phyloP scores from a whole-genome alignment of 1,284 basidiomycete species.

The Ganoderma boninense region DNA sequence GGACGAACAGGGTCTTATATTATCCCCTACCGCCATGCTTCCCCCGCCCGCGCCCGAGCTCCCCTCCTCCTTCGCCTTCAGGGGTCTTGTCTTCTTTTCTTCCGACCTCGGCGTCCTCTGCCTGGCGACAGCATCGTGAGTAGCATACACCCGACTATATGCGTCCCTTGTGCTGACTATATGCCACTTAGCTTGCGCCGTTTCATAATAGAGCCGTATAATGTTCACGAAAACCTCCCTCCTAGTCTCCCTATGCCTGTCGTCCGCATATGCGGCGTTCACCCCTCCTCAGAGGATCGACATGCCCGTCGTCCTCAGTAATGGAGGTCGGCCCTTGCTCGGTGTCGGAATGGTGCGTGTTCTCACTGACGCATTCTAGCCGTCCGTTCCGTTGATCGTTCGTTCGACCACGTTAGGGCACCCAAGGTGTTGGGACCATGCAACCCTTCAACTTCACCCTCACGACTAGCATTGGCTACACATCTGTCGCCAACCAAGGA shows the following conservation, averaged over 20 bases:
- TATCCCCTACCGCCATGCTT: not conserved
- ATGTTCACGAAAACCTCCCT: slow-evolving; percentile 27
- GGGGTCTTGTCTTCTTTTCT: slow-evolving; percentile 4
- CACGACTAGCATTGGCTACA: slow-evolving; percentile 48
- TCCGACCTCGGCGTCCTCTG: not conserved
- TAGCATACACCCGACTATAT: not conserved
- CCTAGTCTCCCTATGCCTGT: slow-evolving; percentile 26
- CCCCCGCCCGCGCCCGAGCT: not conserved
- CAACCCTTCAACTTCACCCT: slow-evolving; percentile 50
- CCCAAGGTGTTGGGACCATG: slow-evolving; percentile 33
- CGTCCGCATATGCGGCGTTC: slow-evolving; percentile 23
- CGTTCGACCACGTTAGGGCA: slow-evolving; percentile 12
- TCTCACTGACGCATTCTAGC: not conserved
- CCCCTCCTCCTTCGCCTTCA: not conserved
- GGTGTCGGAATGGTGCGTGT: slow-evolving; percentile 31
- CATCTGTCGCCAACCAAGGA: slow-evolving; percentile 44
- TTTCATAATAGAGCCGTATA: slow-evolving; percentile 23
- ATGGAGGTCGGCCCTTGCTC: slow-evolving; percentile 33
- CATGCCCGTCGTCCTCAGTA: slow-evolving; percentile 30
- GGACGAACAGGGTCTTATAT: slow-evolving; percentile 5
- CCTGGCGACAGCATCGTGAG: slow-evolving; percentile 2
- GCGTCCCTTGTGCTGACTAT: not conserved
- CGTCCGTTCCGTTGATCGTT: not conserved
- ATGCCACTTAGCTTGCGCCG: not conserved
- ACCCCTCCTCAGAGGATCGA: slow-evolving; percentile 23